Percentiles rank a stretch among this genome's conserved stretches.
Evolutionary conservation across 306 rosid species (phyloP).

Genomic region (Fagus sylvatica): DNA sequence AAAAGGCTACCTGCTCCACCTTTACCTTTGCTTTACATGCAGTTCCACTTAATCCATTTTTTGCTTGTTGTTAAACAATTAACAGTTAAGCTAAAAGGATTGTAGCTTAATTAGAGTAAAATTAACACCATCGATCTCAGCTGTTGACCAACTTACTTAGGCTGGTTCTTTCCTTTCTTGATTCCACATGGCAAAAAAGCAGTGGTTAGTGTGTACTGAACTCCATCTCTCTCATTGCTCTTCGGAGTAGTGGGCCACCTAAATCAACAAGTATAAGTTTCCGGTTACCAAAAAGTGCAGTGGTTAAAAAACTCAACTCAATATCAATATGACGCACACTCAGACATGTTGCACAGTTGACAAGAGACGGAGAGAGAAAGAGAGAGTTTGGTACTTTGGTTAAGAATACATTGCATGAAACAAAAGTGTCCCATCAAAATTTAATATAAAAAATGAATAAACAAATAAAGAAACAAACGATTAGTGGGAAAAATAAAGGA

Average conservation of each 20-base stretch:
- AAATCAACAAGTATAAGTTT: neutral
- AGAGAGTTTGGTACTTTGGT: neutral
- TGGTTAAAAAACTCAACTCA: constrained; percentile 26
- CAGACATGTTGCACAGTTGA: neutral
- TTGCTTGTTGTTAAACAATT: constrained; percentile 25
- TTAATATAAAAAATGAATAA: too few species aligned
- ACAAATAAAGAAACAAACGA: too few species aligned
- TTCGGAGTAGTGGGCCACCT: constrained; percentile 38
- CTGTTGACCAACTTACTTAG: constrained; percentile 50
- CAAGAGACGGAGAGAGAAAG: neutral
- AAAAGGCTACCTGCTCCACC: constrained; percentile 42
- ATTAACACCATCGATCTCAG: constrained; percentile 9
- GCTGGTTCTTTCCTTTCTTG: constrained; percentile 31
- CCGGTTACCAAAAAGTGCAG: neutral
- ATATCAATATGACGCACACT: neutral
- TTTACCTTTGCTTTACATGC: constrained; percentile 52
- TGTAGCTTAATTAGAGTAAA: constrained; percentile 12
- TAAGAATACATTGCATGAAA: constrained; percentile 28
- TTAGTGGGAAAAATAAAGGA: neutral
- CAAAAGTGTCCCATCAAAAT: neutral
- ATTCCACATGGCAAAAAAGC: constrained; percentile 27
- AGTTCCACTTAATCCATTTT: constrained; percentile 34
- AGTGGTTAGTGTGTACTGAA: constrained; percentile 42
- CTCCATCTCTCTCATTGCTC: constrained; percentile 17
- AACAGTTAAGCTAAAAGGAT: constrained; percentile 11